These are phyloP conservation scores for Elaeis oleifera DNA, from an alignment of 202 grass and related monocot genomes.

Conservation along the genomic window DNA sequence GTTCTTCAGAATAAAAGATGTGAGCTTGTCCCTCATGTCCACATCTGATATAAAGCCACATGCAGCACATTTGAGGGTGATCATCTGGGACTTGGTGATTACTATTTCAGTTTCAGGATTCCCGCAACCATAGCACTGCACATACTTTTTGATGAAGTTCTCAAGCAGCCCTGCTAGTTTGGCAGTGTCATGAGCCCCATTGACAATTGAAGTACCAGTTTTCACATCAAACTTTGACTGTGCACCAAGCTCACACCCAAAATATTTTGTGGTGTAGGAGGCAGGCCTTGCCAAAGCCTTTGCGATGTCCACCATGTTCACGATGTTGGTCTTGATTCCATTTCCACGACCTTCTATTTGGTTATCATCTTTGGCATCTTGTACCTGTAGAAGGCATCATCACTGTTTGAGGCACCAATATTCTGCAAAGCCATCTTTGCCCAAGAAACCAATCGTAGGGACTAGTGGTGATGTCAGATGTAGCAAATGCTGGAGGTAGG, in stretches of 20 bases:
- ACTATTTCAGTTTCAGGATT: conserved; percentile 20
- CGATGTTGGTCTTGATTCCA: conserved; percentile 20
- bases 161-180: conserved; percentile 12
- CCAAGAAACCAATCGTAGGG: no score
- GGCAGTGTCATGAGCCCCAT: conserved; percentile 19
- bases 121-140: conserved; percentile 14
- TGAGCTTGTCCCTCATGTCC: conserved; percentile 19
- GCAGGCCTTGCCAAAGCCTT: conserved; percentile 11
- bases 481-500: no score
- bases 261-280: conserved; percentile 9
- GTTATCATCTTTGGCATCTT: conserved; percentile 19
- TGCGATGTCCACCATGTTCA: conserved; percentile 18
- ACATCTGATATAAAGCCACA: conserved; percentile 16
- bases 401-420: conserved; percentile 12
- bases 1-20: conserved; percentile 18
- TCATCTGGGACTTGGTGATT: conserved; percentile 16
- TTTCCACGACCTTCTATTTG: conserved; percentile 16
- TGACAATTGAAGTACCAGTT: conserved; percentile 18
- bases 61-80: conserved; percentile 18
- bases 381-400: conserved; percentile 24
- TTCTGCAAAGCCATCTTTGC: conserved; percentile 13
- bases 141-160: conserved; percentile 15
- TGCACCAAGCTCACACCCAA: conserved; percentile 21
- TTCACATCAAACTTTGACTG: conserved; percentile 17
- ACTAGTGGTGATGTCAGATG: no score